Base-by-base conservation (phyloP, 2,329 filamentous ascomycete species). In the Drechslerella dactyloides region DNA sequence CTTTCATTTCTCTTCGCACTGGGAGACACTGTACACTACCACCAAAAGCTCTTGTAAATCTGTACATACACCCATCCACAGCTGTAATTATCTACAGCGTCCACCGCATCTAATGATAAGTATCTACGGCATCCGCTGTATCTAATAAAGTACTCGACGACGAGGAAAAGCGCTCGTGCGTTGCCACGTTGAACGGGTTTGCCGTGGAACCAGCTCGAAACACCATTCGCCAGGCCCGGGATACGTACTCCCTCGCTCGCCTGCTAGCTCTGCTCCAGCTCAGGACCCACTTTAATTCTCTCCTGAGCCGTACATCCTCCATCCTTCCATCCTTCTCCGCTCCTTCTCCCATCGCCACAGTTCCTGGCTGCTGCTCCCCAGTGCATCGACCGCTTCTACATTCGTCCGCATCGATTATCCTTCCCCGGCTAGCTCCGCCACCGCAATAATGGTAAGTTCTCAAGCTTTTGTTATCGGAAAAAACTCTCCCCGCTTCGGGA, bases 401-500 rank as follows among this genome's bases (percentile, higher is more conserved):
- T 33, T 48, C 46, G 4, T 17, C 37, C 17, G 37, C 11, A 23
- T 27, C 48, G 10, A 24, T 40, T 48, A 5, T 27, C 21, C 58
- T 46, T 24, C n/a, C 24, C 44, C 66, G 53, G 48, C 42, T 40
- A 50, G 44, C 42, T 52, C 51, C 57, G 57, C 27, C 27, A 33
- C 27, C 48, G 8, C 30, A 37, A 58, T 33, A 44, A 70, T 70
- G 66, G 66, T 70, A 70, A 70, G 66, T 17, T 52, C n/a, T n/a
- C n/a, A 33, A 33, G 27, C 27, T 58, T 58, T 55, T 44, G 30
- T 40, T 54, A 17, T 33, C 48, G 30, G 40, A 24, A 30, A 63
- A 70, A 70, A 70, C 66, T 48, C 55, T 70, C 53, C 37, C 66
- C 59, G 59, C 37, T 59, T 70, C 51, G 7, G 66, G 66, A 42